Evolutionary conservation across 257 asterid genomes (phyloP), one percentile per base, ranked within the genome.

Genomic region (Solanum ahanhuiri): DNA sequence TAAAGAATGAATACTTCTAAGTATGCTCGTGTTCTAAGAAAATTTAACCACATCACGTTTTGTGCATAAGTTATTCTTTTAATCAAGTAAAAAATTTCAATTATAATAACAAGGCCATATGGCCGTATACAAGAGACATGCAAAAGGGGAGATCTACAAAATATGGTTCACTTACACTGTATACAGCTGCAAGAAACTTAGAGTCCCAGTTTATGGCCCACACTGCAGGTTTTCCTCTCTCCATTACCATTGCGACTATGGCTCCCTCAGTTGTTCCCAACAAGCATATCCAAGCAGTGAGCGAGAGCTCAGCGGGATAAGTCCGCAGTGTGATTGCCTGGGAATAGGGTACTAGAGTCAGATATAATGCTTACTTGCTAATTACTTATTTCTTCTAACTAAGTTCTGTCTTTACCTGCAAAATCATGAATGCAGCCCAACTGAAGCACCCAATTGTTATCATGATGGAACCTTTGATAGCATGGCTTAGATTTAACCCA

Each of bases 231-330:
- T 92, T 95, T 39, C 94, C 95, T 86, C 89, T 93, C 90, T 96
- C 99, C 89, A 91, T 92, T 34, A 96, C 91, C 3, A 93, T 87
- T 7, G 98, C 98, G 14, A 95, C 86, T 4, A 92, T 89, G 2
- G 93, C 93, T 12, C 97, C 95, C 87, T 93, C 93, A n/a, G 89
- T 94, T 31, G 98, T 93, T 90, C 98, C 99, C 64, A 92, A 15
- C 66, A 94, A 85, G 91, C 98, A 95, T 87, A 96, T 95, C 98
- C 98, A 96, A 25, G 98, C 98, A 22, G 99, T 93, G 63, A 96
- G 95, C 6, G 98, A 95, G 30, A 96, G 93, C 76, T 95, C 98
- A 0, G 94, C 94, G 1, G 98, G 98, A 87, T 95, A 96, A 5
- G 96, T 91, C 85, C 58, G 76, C 15, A 95, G 88, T 18, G 98